Evolutionary conservation across 345 rosid species (phyloP).

Genomic region (Odontarrhena argentea): DNA sequence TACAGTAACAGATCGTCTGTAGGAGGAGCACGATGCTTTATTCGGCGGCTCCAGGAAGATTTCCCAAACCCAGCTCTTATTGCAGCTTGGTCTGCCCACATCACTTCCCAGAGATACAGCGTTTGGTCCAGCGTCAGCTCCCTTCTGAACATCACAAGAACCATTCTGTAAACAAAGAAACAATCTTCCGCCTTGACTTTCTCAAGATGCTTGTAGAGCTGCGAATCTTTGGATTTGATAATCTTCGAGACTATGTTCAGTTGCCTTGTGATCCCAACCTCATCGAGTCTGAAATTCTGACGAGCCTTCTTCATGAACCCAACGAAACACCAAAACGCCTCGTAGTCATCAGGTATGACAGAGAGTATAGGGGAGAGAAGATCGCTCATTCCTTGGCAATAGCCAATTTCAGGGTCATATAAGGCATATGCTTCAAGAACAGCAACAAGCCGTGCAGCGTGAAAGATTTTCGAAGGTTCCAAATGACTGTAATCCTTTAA

Average conservation of each 20-base stretch:
- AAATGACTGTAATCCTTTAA: constrained; percentile 79
- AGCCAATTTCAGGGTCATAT: constrained; percentile 90
- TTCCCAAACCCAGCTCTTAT: constrained; percentile 82
- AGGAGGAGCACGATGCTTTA: constrained; percentile 84
- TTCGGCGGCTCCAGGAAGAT: constrained; percentile 78
- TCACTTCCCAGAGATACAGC: constrained; percentile 87
- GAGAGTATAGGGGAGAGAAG: constrained; percentile 88
- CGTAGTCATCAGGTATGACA: constrained; percentile 77
- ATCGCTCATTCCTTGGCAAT: constrained; percentile 99
- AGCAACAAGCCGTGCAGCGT: constrained; percentile 91
- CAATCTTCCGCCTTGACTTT: constrained; percentile 95
- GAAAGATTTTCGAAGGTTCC: constrained; percentile 77
- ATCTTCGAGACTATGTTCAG: constrained; percentile 82
- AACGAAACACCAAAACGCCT: constrained; percentile 96
- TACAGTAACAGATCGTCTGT: constrained; percentile 85
- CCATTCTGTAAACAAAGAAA: constrained; percentile 97
- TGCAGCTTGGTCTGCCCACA: constrained; percentile 99
- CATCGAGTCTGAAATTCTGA: constrained; percentile 91
- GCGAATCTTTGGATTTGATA: constrained; percentile 83
- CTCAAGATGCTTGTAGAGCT: constrained; percentile 81
- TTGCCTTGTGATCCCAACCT: constrained; percentile 89
- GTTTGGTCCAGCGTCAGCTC: constrained; percentile 90
- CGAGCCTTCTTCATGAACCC: constrained; percentile 96
- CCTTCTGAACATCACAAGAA: constrained; percentile 87
- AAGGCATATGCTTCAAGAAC: constrained; percentile 94